Base-by-base conservation (phyloP, 2,329 filamentous ascomycete genomes). In the Biscogniauxia sp. region DNA sequence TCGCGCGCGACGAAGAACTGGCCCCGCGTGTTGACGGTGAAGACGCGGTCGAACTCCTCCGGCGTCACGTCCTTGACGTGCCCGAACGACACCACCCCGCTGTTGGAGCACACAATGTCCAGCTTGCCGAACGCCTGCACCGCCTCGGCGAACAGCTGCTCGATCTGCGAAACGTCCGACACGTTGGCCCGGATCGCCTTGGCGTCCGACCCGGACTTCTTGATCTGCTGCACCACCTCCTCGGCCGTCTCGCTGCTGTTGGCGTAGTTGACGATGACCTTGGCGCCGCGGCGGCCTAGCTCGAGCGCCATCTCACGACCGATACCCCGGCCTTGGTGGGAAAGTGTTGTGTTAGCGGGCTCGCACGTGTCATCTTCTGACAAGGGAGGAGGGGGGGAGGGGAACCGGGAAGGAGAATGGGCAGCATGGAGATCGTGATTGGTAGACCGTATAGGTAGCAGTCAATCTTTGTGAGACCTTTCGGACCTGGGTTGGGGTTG, bases 1-100 rank as follows among this genome's bases (percentile, higher is more conserved):
- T 88, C 84, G 70, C 87, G 85, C 37, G 87, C 88, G 54, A 90
- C 87, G 76, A 91, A 90, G 80, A 90, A 90, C 75, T 90, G 88
- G 49, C 87, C 88, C 8, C 86, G 79, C 6, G 87, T 83, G 76
- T 90, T 90, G 73, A 90, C 76, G 77, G 79, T 81, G 79, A 90
- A 89, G 66, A 90, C 87, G 63, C 88, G 85, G 74, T 91, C 88
- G 72, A 85, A 90, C 76, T 89, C 87, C 78, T 90, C 87, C 73
- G 87, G 84, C 4, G 85, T 83, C 53, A 90, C 86, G 68, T 89
- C 86, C 77, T 88, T 84, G 61, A 88, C 82, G 75, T 88, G 85
- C 64, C 87, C 86, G 80, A 89, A 90, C 53, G 80, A 83, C 71
- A 89, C 87, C 58, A 88, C 87, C 54, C 88, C 88, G 53, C 84